Evolutionary conservation across 1,139 yeast species (phyloP).

Genomic region (Spencermartinsiella ligniputridi): DNA sequence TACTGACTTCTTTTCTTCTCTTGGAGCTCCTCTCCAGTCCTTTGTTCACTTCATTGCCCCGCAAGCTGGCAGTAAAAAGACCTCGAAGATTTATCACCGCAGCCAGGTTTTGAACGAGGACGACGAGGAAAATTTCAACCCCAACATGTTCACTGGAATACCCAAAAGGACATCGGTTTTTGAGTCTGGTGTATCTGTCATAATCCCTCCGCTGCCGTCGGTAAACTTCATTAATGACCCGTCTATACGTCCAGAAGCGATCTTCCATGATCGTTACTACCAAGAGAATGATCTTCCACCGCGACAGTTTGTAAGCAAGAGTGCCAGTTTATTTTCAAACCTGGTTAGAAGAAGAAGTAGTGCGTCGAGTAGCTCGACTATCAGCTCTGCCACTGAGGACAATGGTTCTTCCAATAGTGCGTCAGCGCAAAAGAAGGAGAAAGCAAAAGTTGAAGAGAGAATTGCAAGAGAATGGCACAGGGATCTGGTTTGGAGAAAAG

Average conservation of each 20-base stretch:
- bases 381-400: slow-evolving; percentile 3
- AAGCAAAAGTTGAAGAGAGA: slow-evolving; percentile 60
- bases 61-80: slow-evolving; percentile 28
- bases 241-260: slow-evolving; percentile 45
- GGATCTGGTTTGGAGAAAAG: slow-evolving; percentile 87
- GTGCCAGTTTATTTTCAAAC: slow-evolving; percentile 18
- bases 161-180: slow-evolving; percentile 74
- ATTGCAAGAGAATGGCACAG: slow-evolving; percentile 89
- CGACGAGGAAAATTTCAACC: slow-evolving; percentile 24
- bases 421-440: slow-evolving; percentile 20
- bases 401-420: slow-evolving; percentile 4
- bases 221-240: slow-evolving; percentile 66
- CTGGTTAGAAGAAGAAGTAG: slow-evolving; percentile 3
- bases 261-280: slow-evolving; percentile 80
- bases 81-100: slow-evolving; percentile 31
- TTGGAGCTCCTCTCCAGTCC: slow-evolving; percentile 16
- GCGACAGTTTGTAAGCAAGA: slow-evolving; percentile 25
- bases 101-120: slow-evolving; percentile 29
- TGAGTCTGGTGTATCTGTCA: slow-evolving; percentile 74
- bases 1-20: slow-evolving; percentile 9
- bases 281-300: slow-evolving; percentile 61
- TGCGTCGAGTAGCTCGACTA: slow-evolving; percentile 4
- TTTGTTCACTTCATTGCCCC: slow-evolving; percentile 33
- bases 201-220: slow-evolving; percentile 87
- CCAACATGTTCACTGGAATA: slow-evolving; percentile 21